Conservation (phyloP, 148 eudicot genomes). For the Amaranthus palmeri region DNA sequence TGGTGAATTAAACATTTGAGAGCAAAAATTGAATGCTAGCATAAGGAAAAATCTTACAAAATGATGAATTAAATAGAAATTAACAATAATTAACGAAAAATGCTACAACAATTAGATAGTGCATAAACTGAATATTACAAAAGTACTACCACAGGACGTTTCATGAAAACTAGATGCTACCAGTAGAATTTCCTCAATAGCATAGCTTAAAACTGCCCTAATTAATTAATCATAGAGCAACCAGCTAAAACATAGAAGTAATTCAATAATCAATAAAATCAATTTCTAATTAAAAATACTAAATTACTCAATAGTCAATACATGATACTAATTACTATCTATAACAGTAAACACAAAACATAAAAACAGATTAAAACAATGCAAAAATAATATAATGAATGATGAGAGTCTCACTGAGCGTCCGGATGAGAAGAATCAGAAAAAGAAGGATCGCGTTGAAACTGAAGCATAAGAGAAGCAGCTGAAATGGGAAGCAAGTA, state of each 20-base stretch:
- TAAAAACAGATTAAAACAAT: background rate
- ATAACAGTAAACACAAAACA: background rate
- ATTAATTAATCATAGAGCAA: too few relatives aligned
- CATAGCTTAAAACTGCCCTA: too few relatives aligned
- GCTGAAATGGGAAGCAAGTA: conserved; percentile 55
- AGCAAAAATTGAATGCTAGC: too few relatives aligned
- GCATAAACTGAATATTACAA: too few relatives aligned
- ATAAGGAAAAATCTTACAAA: too few relatives aligned
- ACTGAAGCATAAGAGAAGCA: conserved; percentile 37
- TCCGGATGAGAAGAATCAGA: conserved; percentile 39
- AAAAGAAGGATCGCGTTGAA: conserved; percentile 29
- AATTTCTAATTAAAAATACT: background rate
- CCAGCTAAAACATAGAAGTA: background rate
- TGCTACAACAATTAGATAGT: too few relatives aligned
- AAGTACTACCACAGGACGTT: too few relatives aligned
- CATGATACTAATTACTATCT: background rate
- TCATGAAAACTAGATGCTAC: too few relatives aligned
- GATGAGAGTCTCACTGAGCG: conserved; percentile 24
- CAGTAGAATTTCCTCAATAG: too few relatives aligned
- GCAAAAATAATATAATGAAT: background rate
- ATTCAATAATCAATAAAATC: background rate
- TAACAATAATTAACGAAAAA: too few relatives aligned
- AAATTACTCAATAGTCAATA: background rate
- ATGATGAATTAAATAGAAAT: too few relatives aligned
- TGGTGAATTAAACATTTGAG: too few relatives aligned